Evolutionary conservation across 208 protist species (phyloP), one percentile per base, ranked within the genome.

Genomic region (Crithidia fasciculata): DNA sequence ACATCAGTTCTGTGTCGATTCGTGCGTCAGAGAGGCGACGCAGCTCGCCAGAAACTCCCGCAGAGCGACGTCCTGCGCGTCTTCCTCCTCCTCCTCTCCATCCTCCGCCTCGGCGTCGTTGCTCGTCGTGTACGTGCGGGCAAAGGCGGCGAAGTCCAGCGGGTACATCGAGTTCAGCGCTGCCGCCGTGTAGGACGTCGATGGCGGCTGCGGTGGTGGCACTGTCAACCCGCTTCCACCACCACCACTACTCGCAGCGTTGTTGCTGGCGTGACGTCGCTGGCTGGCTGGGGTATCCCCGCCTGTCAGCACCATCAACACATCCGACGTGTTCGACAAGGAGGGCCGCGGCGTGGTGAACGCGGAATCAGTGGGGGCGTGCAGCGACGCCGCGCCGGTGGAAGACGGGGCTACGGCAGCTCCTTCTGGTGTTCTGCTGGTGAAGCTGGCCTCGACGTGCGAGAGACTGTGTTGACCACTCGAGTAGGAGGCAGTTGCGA

Each of bases 141-240:
- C 78, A 58, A 92, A 89, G 5, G 74, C 89, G 2, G 76, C 81
- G 55, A 87, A 94, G 73, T 94, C 89, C 4, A 94, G 76, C 36
- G 86, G 86, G 60, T 87, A 90, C 49, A 83, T 60, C n/a, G 76
- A 63, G 12, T 75, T 71, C 19, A 88, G 61, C 13, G 83, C 72
- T n/a, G 60, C 67, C 18, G 72, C 37, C 44, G 59, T 47, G n/a
- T 56, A 56, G 28, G 7, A 44, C 47, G 47, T 16, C 6, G 61
- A 40, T 4, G 40, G 43, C 16, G 39, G 5, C 18, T 3, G 44
- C 36, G 47, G 62, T 47, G 13, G 6, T 47, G 62, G 5, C 49
- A 8, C 9, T 19, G 59, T 6, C 8, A 39, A 3, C 18, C 7
- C 7, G 12, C 7, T 13, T 13, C 45, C 45, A 49, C 9, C 7